Evolutionary conservation across 2,329 filamentous ascomycete genomes (phyloP), one percentile per base, ranked within the genome.

Genomic region (Plenodomus lindquistii): DNA sequence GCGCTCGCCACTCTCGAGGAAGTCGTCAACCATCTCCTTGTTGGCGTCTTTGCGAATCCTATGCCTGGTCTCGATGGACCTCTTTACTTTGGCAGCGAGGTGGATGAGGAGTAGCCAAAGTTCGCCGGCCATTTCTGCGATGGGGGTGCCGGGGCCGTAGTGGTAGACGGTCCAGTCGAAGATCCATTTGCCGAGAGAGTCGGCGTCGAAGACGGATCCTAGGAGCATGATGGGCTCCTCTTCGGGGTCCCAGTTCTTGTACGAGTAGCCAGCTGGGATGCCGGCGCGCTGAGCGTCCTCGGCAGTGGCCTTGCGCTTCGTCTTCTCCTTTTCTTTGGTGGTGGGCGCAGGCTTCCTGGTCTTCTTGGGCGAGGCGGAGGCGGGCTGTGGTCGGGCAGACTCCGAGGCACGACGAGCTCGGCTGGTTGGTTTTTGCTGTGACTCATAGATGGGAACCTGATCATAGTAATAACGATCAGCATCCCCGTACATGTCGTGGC

Each of bases 141-240:
- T 89, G 42, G 91, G 89, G 10, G 88, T 91, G 35, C 84, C 83
- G 13, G 91, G 84, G 31, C 90, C 90, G 60, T 95, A 86, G 71
- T 88, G 86, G 77, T 90, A 96, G 56, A 97, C 90, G 16, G 94
- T 97, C 94, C 94, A 99, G 80, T 97, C 94, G 75, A 96, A 99
- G 68, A 99, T 95, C 94, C 94, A 99, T 77, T 97, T 97, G 67
- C 94, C 94, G 22, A 99, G 82, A 20, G 91, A 96, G 81, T 97
- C 97, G 67, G 93, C 90, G 70, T 97, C 94, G 68, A 97, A 97
- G 47, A 97, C 94, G 69, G 90, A 96, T 42, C 94, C 94, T 18
- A 97, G 82, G 20, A 99, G 83, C 69, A 97, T 86, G 70, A 99
- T 97, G 42, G 94, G 94, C 61, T 91, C 86, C 78, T 97, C 93